A percentile compares a stretch with the other conserved stretches of the same genome.
phyloP scores from a whole-genome alignment of 2,329 filamentous ascomycete genomes.

The Chrysoporthe austroafricana region DNA sequence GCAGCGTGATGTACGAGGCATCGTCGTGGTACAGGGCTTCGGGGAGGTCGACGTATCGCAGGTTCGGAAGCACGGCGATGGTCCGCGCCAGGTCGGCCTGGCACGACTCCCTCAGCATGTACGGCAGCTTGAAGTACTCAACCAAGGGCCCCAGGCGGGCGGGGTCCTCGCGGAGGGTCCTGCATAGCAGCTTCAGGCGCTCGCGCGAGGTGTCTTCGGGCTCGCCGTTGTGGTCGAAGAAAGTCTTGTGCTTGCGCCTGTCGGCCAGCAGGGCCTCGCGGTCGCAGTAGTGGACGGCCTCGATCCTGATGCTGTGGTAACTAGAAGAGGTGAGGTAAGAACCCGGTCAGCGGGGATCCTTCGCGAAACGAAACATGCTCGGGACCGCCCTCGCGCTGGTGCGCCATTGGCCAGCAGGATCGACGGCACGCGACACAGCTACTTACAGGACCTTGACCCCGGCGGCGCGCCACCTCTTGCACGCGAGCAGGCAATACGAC shows the following conservation, averaged over 20 bases:
- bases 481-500: conserved; percentile 76
- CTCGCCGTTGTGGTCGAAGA: conserved; percentile 76
- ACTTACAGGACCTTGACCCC: conserved; percentile 65
- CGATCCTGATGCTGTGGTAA: conserved; percentile 88
- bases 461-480: conserved; percentile 68
- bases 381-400: neutral
- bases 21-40: conserved; percentile 88
- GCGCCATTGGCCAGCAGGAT: neutral
- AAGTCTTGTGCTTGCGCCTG: conserved; percentile 73
- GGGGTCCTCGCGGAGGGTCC: conserved; percentile 79
- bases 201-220: conserved; percentile 78
- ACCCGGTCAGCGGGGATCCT: conserved; percentile 7
- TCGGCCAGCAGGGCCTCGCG: conserved; percentile 82
- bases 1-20: conserved; percentile 71
- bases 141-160: conserved; percentile 71
- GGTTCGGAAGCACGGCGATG: conserved; percentile 80
- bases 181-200: conserved; percentile 77
- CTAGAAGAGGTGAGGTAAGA: conserved; percentile 46
- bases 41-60: conserved; percentile 88
- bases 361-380: conserved; percentile 2
- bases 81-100: conserved; percentile 84
- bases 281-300: conserved; percentile 92
- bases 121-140: conserved; percentile 83
- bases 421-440: conserved; percentile 15
- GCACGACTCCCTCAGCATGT: conserved; percentile 89